Evolutionary conservation across 192 early-diverging fungal genomes (phyloP).

Genomic region (Rhizoclosmatium globosum): DNA sequence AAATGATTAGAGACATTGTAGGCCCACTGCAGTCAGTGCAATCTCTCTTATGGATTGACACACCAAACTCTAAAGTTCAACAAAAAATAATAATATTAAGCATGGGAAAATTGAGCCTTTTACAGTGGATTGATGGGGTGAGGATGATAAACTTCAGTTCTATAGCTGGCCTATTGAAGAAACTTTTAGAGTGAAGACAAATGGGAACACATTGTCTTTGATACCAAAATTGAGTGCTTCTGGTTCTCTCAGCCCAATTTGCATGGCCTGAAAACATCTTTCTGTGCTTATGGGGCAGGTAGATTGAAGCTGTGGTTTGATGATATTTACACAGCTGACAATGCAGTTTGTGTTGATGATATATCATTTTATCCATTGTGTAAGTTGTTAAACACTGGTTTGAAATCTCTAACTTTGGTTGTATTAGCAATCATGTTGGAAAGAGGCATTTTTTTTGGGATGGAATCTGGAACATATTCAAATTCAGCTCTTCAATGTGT

Average conservation of each 20-base stretch:
- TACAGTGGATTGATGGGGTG: too few relatives aligned
- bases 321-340: too few relatives aligned
- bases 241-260: slow-evolving; percentile 65
- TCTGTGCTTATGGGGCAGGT: slow-evolving; percentile 78
- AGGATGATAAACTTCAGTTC: background rate
- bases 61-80: too few relatives aligned
- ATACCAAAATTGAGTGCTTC: slow-evolving; percentile 76
- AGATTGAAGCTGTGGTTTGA: slow-evolving; percentile 63
- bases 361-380: slow-evolving; percentile 75
- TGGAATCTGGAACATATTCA: slow-evolving; percentile 72
- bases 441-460: slow-evolving; percentile 77
- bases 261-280: slow-evolving; percentile 64
- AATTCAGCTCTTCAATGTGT: slow-evolving; percentile 64
- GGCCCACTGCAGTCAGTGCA: too few relatives aligned
- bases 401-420: slow-evolving; percentile 17
- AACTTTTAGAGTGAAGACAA: slow-evolving; percentile 38
- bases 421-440: slow-evolving; percentile 72
- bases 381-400: slow-evolving; percentile 37
- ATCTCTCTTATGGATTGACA: too few relatives aligned
- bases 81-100: too few relatives aligned
- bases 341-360: too few relatives aligned
- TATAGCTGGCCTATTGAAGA: too few relatives aligned
- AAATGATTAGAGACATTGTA: too few relatives aligned
- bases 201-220: slow-evolving; percentile 63
- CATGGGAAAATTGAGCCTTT: too few relatives aligned